Evolutionary conservation across 768 basidiomycete genomes (phyloP), one percentile per base, ranked within the genome.

Genomic region (Leucosporidium scottii): DNA sequence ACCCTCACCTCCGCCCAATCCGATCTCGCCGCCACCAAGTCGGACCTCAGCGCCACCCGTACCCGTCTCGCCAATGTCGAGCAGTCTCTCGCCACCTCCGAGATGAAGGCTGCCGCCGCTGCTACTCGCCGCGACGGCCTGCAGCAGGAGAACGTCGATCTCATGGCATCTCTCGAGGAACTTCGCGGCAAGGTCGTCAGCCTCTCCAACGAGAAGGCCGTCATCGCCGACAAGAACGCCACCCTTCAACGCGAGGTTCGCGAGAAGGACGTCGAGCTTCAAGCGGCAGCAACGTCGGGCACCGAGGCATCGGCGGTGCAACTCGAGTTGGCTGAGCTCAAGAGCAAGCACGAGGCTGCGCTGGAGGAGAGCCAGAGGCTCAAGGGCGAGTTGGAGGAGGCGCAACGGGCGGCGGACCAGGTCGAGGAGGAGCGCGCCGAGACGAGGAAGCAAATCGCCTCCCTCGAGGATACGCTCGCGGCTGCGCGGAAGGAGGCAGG

Each of bases 111-210:
- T 36, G 48, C 27, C 13, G 31, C 23, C 25, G 31, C 36, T 20
- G 12, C 3, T 2, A 23, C n/a, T 12, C 34, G 58, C 9, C 58
- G 58, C 28, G 84, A 84, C 74, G 85, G 84, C 67, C 81, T 93
- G 4, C 90, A 91, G 74, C 79, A 81, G 0, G 91, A 93, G 78
- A 89, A 90, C 50, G 85, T 50, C 31, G 55, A 44, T 61, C 82
- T 93, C 44, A 84, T 91, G 85, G 84, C 82, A 34, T 86, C 88
- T n/a, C 79, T 92, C 67, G 87, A 91, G 70, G 89, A 91, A 78
- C 87, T 91, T 85, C 84, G 87, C 36, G 84, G 88, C 50, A 91
- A 91, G 80, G 85, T 91, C 69, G 86, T 91, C 27, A 86, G 90
- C 75, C 81, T 93, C 62, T 90, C 88, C 4, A 84, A 85, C 48